Evolutionary conservation across 768 basidiomycete genomes (phyloP).

Genomic region (Pleurotus eryngii): DNA sequence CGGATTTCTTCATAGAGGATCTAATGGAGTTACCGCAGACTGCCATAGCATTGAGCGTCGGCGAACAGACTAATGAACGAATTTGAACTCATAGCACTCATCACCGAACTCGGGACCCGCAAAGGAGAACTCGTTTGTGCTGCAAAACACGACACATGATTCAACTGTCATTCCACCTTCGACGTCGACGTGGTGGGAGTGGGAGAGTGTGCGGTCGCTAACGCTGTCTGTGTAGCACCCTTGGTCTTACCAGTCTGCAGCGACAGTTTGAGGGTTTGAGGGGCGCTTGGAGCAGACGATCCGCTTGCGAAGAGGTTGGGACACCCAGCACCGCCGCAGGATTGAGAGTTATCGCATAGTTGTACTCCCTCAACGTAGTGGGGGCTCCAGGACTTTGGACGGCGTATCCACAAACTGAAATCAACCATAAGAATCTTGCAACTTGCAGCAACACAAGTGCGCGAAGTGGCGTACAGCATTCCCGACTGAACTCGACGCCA

Average conservation of each 20-base stretch:
- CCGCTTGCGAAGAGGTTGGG: neutral
- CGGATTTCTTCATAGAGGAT: neutral
- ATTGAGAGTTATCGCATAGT: neutral
- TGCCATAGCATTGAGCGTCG: neutral
- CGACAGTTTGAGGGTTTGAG: neutral
- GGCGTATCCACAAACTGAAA: neutral
- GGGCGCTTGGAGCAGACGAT: neutral
- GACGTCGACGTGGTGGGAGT: too few relatives aligned
- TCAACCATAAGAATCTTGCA: neutral
- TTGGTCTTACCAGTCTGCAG: neutral
- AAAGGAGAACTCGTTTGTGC: conserved; percentile 31
- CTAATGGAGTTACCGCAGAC: neutral
- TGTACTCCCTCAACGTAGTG: neutral
- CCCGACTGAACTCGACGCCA: conserved; percentile 35
- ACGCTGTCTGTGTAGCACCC: neutral
- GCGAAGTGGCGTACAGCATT: conserved; percentile 24
- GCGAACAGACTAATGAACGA: neutral
- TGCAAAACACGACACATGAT: conserved; percentile 37
- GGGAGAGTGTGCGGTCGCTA: neutral
- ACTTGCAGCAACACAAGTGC: neutral
- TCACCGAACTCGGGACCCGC: conserved; percentile 38
- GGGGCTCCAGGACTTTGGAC: neutral
- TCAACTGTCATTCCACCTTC: conserved; percentile 28
- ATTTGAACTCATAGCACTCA: conserved; percentile 1
- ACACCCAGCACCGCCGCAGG: neutral